phyloP scores from a whole-genome alignment of 2,329 filamentous ascomycete genomes.

The Tolypocladium nubicola region DNA sequence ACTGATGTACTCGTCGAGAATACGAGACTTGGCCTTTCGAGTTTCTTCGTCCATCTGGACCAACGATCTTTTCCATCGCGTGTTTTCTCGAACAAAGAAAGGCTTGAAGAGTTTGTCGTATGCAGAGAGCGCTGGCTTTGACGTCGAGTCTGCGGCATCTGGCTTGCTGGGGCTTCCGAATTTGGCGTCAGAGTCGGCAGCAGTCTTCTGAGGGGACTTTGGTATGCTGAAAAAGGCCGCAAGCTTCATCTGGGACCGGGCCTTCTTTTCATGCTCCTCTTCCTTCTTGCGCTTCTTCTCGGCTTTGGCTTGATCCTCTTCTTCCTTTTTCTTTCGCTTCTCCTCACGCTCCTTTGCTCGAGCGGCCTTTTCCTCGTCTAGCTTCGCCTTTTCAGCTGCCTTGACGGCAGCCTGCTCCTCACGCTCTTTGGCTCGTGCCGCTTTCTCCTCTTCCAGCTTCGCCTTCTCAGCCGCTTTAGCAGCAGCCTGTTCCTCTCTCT shows the following conservation, averaged over 20 bases:
- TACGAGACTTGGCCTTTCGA: slow-evolving; percentile 35
- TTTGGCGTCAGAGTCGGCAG: slow-evolving; percentile 18
- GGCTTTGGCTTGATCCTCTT: slow-evolving; percentile 27
- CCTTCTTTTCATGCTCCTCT: slow-evolving; percentile 37
- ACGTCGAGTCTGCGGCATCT: slow-evolving; percentile 6
- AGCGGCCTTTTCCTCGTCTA: slow-evolving; percentile 27
- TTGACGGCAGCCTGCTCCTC: slow-evolving; percentile 23
- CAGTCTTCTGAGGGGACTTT: slow-evolving; percentile 29
- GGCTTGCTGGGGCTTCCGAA: slow-evolving; percentile 17
- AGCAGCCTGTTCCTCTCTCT: slow-evolving; percentile 26
- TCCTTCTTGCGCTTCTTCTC: slow-evolving; percentile 41
- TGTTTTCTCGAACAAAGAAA: slow-evolving; percentile 68
- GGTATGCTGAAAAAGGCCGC: slow-evolving; percentile 34
- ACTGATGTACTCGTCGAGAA: slow-evolving; percentile 41
- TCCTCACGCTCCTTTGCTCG: slow-evolving; percentile 27
- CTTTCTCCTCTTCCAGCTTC: slow-evolving; percentile 28
- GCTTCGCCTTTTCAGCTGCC: slow-evolving; percentile 23
- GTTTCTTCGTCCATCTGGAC: slow-evolving; percentile 49
- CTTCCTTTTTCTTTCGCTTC: slow-evolving; percentile 29
- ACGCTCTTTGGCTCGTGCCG: slow-evolving; percentile 20
- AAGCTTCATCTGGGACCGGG: slow-evolving; percentile 35
- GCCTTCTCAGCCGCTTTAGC: slow-evolving; percentile 23
- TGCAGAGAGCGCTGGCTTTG: slow-evolving; percentile 27
- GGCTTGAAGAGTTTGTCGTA: slow-evolving; percentile 68
- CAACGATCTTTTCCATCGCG: slow-evolving; percentile 53